Evolutionary conservation across 2,329 filamentous ascomycete species (phyloP), one percentile per base, ranked within the genome.

Genomic region (Trichoderma oligosporum): DNA sequence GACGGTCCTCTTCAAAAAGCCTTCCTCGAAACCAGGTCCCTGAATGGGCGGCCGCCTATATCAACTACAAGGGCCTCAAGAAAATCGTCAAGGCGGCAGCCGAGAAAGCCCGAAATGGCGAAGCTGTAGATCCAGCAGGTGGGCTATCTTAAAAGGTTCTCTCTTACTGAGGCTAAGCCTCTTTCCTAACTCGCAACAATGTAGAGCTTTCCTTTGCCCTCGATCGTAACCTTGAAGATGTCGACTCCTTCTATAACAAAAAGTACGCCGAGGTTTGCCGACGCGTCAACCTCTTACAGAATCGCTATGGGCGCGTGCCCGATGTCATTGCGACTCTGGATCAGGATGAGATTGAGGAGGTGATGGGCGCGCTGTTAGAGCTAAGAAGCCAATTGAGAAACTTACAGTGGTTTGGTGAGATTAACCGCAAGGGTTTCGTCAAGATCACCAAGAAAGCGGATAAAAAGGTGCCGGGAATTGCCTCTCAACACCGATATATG

Each of bases 381-480:
- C 79, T 97, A 60, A 84, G 94, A 57, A 87, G 86, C 52, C 89
- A 95, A 69, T 75, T 97, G 63, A 83, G 94, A 59, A 97, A 97
- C 67, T 78, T 99, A 52, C 89, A 96, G 71, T 97, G 92, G 92
- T 99, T 97, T 70, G 93, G 92, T 48, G 93, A 97, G 74, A 93
- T 97, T 67, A 99, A 99, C 72, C 84, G 92, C 52, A 82, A 90
- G 62, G 94, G 94, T 2, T 99, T 99, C 68, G 84, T 95, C 71
- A 99, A 99, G 76, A 99, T 99, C 72, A 96, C 94, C 51, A 99
- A 99, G 78, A 99, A 99, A 74, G 78, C 97, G 44, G 94, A 99
- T 74, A 99, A 99, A 76, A 97, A 96, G 75, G 83, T 97, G 2
- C 81, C 87, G 1, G 81, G 83, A 44, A 83, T 85, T 3, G 82